Evolutionary conservation across 805 yeast species (phyloP), one percentile per base, ranked within the genome.

Genomic region (Zygosaccharomyces bisporus): DNA sequence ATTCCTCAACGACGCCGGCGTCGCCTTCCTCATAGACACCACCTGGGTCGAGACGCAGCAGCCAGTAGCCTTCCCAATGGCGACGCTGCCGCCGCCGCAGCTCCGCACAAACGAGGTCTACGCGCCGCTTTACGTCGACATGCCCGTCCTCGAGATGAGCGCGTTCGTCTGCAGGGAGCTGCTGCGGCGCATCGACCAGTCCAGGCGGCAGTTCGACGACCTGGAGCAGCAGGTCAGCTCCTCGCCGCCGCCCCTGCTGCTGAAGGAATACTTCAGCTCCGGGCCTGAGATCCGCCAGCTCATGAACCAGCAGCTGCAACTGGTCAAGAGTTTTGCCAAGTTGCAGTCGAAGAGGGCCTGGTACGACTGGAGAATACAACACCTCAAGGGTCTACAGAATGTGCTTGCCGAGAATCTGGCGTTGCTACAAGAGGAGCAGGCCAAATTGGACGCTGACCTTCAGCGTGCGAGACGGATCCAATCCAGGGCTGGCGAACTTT

Each of bases 351-450:
- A 68, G 46, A 72, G 70, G 30, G 74, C 74, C 0, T 81, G 86
- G 86, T 77, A 76, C 51, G 74, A 72, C 39, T 81, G 87, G 88
- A 64, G 86, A 47, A 57, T 67, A 9, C 76, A 77, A 48, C 70
- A 80, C 37, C 55, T 75, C 4, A 64, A 67, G 18, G 79, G 77
- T 32, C 64, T 80, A 12, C 54, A 72, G 24, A 58, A 38, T 17
- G 66, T 61, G 6, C 37, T 65, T 16, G 32, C 46, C 12, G 69
- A 63, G 33, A 63, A 64, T 40, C 29, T 60, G 2, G 29, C 45
- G 1, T 21, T 55, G 6, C 30, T 64, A 21, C 49, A 54, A 19
- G 62, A 55, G 31, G 66, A 60, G 35, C 43, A 50, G n/a, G 45
- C 49, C 8, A 56, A 50, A 17, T 37, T 63, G n/a, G 46, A 42